A percentile compares a stretch with the other conserved stretches of the same genome.
phyloP scores from a whole-genome alignment of 75 land plant genomes.

The Pinus taeda region DNA sequence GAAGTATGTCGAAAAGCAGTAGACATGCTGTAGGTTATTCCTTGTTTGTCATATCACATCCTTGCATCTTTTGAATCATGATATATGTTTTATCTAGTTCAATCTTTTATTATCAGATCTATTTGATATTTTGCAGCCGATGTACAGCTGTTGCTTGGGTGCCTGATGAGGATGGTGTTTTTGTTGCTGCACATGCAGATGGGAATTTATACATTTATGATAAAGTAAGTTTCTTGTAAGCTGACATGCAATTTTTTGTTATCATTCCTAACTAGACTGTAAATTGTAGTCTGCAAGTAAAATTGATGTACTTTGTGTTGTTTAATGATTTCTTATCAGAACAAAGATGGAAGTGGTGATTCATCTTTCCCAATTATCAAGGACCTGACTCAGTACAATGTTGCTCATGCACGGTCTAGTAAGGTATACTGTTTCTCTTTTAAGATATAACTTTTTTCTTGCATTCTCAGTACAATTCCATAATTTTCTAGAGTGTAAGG shows the following conservation, averaged over 20 bases:
- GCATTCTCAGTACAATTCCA: not conserved
- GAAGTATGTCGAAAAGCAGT: not conserved
- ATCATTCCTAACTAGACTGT: not conserved
- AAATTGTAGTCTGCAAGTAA: not conserved
- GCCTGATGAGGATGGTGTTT: conserved; percentile 82
- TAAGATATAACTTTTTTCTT: too few relatives aligned
- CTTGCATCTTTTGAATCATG: not conserved
- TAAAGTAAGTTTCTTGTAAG: conserved; percentile 51
- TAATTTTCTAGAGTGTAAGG: not conserved
- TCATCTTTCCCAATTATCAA: conserved; percentile 86
- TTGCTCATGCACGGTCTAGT: conserved; percentile 87
- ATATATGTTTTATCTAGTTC: not conserved
- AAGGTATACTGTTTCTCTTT: conserved; percentile 48
- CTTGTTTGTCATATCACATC: not conserved
- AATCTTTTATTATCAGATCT: not conserved
- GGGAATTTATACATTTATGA: conserved; percentile 95
- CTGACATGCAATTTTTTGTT: not conserved
- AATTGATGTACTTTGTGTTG: not conserved
- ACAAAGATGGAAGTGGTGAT: conserved; percentile 90
- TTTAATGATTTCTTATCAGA: conserved; percentile 34
- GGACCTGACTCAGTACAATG: conserved; percentile 83
- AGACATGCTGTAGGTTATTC: not conserved
- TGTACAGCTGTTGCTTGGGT: conserved; percentile 92
- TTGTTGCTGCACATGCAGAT: conserved; percentile 96
- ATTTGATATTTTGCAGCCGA: conserved; percentile 55